Evolutionary conservation across 345 rosid species (phyloP).

Genomic region (Linum tenue): DNA sequence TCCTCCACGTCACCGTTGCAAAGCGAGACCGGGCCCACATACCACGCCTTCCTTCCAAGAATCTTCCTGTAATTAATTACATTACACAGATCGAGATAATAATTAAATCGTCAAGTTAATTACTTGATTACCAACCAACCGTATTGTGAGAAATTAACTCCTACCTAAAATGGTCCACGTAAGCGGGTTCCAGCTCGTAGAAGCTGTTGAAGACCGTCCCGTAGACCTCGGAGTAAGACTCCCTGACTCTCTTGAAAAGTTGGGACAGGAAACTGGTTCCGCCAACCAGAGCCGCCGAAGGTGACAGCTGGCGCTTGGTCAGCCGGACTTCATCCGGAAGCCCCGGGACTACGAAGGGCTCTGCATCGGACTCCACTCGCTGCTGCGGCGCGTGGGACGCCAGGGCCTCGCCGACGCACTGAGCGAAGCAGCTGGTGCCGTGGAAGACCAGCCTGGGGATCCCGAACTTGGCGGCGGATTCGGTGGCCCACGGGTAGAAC

Average conservation of each 20-base stretch:
- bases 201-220: constrained; percentile 17
- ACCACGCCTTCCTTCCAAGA: constrained; percentile 19
- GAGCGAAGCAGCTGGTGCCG: constrained; percentile 38
- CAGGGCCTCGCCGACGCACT: constrained; percentile 18
- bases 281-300: no score
- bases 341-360: constrained; percentile 24
- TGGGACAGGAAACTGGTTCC: no score
- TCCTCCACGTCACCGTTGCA: constrained; percentile 17
- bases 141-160: no score
- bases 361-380: constrained; percentile 23
- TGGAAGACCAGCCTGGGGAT: constrained; percentile 47
- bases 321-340: constrained; percentile 25
- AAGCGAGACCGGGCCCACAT: constrained; percentile 34
- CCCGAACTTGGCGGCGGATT: constrained; percentile 29
- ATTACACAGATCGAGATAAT: no score
- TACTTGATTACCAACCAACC: no score
- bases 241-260: no score
- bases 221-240: background rate
- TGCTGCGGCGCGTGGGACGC: constrained; percentile 26
- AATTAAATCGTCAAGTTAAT: no score
- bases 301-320: constrained; percentile 13
- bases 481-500: constrained; percentile 52
- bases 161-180: constrained; percentile 6
- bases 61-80: constrained; percentile 6
- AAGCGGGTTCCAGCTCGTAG: constrained; percentile 18